Percentiles rank a stretch among this genome's conserved stretches.
These are phyloP conservation scores for Coemansia erecta DNA, from an alignment of 192 early-diverging fungal species.

Conservation along the genomic window DNA sequence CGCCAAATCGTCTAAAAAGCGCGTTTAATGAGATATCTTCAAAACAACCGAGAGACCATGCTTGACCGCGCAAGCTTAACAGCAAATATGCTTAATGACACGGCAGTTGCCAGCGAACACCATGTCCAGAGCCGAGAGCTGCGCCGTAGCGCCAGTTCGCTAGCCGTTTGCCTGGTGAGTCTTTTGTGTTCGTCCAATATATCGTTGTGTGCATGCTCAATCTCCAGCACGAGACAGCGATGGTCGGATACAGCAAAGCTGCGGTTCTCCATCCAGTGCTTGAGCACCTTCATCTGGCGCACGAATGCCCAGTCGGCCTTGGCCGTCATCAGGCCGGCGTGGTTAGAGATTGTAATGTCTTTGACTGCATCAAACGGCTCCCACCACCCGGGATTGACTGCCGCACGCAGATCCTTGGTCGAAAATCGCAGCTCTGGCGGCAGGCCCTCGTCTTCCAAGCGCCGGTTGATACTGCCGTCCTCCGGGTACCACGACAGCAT, in stretches of 20 bases:
- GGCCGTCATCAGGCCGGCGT: slow-evolving; percentile 63
- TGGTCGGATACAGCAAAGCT: slow-evolving; percentile 70
- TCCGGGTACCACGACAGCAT: slow-evolving; percentile 55
- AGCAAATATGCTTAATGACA: slow-evolving; percentile 25
- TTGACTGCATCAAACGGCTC: slow-evolving; percentile 64
- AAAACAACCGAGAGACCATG: slow-evolving; percentile 11
- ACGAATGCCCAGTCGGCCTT: slow-evolving; percentile 76
- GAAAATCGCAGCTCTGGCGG: slow-evolving; percentile 25
- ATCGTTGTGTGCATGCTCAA: slow-evolving; percentile 39
- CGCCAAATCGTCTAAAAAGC: slow-evolving; percentile 5
- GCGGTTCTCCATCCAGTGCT: slow-evolving; percentile 60
- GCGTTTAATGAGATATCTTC: neutral
- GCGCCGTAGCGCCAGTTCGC: slow-evolving; percentile 20
- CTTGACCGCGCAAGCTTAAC: slow-evolving; percentile 21
- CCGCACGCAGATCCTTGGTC: slow-evolving; percentile 40
- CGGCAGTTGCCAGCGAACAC: slow-evolving; percentile 27
- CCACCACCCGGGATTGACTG: slow-evolving; percentile 72
- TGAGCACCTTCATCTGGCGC: slow-evolving; percentile 54
- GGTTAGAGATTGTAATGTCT: slow-evolving; percentile 67
- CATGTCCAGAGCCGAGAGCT: slow-evolving; percentile 38
- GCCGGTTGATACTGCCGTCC: slow-evolving; percentile 30
- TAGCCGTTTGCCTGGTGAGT: slow-evolving; percentile 17
- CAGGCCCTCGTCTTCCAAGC: slow-evolving; percentile 17
- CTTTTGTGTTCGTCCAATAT: slow-evolving; percentile 30
- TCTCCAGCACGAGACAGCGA: slow-evolving; percentile 63